phyloP scores from a whole-genome alignment of 2,329 filamentous ascomycete species.

The Colletotrichum cereale region DNA sequence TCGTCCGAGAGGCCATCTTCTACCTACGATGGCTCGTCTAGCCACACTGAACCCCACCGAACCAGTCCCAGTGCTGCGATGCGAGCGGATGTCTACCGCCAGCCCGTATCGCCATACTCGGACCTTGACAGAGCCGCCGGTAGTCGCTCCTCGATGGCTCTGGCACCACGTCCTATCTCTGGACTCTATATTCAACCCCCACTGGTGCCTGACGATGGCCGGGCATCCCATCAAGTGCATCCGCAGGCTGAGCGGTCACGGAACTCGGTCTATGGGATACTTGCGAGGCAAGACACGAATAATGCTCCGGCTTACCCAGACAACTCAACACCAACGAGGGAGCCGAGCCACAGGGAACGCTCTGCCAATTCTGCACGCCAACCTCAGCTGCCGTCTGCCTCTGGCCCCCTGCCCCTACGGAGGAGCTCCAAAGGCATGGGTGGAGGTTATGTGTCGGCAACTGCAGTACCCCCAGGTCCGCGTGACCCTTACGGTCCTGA shows the following conservation, averaged over 20 bases:
- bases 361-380: slow-evolving; percentile 74
- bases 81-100: slow-evolving; percentile 34
- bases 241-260: slow-evolving; percentile 70
- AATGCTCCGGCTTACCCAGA: slow-evolving; percentile 70
- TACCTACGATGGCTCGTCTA: slow-evolving; percentile 48
- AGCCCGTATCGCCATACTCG: slow-evolving; percentile 23
- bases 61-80: slow-evolving; percentile 32
- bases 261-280: slow-evolving; percentile 66
- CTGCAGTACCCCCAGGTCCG: slow-evolving; percentile 57
- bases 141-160: slow-evolving; percentile 16
- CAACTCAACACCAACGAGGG: slow-evolving; percentile 71
- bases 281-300: slow-evolving; percentile 73
- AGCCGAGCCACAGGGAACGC: slow-evolving; percentile 77
- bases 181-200: slow-evolving; percentile 44
- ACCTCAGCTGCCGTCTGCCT: slow-evolving; percentile 61
- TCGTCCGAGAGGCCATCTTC: background rate
- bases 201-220: slow-evolving; percentile 37
- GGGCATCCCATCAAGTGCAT: slow-evolving; percentile 60
- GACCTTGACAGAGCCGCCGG: slow-evolving; percentile 25
- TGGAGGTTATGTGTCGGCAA: slow-evolving; percentile 63
- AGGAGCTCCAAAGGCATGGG: slow-evolving; percentile 80
- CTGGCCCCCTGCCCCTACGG: slow-evolving; percentile 77
- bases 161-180: slow-evolving; percentile 31
- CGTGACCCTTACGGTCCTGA: slow-evolving; percentile 54
- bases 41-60: slow-evolving; percentile 38